phyloP scores from a whole-genome alignment of 2,329 filamentous ascomycete genomes.

The Fusarium sp. region DNA sequence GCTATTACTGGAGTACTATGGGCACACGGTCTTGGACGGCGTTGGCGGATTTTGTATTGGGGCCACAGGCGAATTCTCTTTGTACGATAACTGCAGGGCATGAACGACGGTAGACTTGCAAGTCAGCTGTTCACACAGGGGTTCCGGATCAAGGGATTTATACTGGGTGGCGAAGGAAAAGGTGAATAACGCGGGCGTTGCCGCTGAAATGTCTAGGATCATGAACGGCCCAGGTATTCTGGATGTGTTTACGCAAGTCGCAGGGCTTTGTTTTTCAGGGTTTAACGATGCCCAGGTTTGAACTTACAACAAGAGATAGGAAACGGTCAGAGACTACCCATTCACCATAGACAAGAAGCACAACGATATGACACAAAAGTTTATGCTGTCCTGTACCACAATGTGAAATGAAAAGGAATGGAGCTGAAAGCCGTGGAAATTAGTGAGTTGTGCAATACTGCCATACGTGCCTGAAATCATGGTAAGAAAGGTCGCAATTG shows the following conservation, averaged over 20 bases:
- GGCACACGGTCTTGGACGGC: constrained; percentile 45
- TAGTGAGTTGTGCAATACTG: background rate
- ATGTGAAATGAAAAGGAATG: background rate
- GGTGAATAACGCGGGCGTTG: constrained; percentile 1
- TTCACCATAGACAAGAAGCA: constrained; percentile 32
- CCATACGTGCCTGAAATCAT: background rate
- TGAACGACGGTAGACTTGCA: constrained; percentile 32
- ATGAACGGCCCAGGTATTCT: constrained; percentile 34
- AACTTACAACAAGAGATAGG: constrained; percentile 32
- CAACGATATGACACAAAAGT: constrained; percentile 16
- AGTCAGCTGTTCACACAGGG: constrained; percentile 10
- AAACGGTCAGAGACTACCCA: constrained; percentile 16
- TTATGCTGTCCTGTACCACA: background rate
- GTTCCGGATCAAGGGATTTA: constrained; percentile 29
- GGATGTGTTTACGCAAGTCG: constrained; percentile 44
- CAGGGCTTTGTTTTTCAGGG: constrained; percentile 36
- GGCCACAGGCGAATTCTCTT: constrained; percentile 42
- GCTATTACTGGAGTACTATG: constrained; percentile 45
- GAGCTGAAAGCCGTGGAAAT: background rate
- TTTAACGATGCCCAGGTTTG: constrained; percentile 29
- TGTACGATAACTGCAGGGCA: constrained; percentile 49
- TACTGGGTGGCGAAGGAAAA: constrained; percentile 13
- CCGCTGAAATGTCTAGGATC: constrained; percentile 18
- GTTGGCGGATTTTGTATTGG: constrained; percentile 46
- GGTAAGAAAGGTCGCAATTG: background rate